Base-by-base conservation (phyloP, 2,329 filamentous ascomycete species). In the Botrytis byssoidea region DNA sequence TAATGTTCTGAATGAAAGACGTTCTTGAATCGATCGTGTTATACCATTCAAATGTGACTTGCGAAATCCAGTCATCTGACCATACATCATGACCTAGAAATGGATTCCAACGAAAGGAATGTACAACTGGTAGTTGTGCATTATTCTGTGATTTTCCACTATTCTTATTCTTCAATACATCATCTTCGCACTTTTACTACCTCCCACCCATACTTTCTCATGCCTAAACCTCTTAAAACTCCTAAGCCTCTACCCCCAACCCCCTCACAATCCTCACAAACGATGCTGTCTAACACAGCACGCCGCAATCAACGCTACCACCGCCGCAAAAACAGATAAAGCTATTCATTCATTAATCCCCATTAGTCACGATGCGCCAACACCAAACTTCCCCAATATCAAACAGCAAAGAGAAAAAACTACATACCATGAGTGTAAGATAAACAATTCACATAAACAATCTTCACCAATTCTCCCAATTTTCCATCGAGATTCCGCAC, bases 341-440 rank as follows among this genome's bases (percentile, higher is more conserved):
- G 32, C 69, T 71, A 42, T 25, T 18, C 7, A 67, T 44, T 29
- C 0, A 55, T 7, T 10, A 8, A 25, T 25, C 46, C 48, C 2
- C 48, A 55, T 55, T n/a, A 55, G 48, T n/a, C 25, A n/a, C 48
- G n/a, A n/a, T 14, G 5, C 4, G n/a, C 25, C 6, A 51, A 51
- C 1, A 51, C 14, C 48, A 35, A 35, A 22, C 12, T 14, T 14
- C 12, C 6, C 25, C 1, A 51, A 51, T 0, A 16, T 16, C 48
- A 37, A 22, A 68, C 16, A 7, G 20, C n/a, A 35, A 12, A 14
- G n/a, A 32, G 20, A 22, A 66, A 29, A 65, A 20, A 22, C 22
- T 1, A 73, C 71, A 51, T 73, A 78, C 75, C 74, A 73, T 79
- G 77, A 51, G 73, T 78, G 73, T 77, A 77, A 14, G 74, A 71